Base-by-base conservation (phyloP, 202 grass and related monocot genomes). In the Elaeis oleifera region DNA sequence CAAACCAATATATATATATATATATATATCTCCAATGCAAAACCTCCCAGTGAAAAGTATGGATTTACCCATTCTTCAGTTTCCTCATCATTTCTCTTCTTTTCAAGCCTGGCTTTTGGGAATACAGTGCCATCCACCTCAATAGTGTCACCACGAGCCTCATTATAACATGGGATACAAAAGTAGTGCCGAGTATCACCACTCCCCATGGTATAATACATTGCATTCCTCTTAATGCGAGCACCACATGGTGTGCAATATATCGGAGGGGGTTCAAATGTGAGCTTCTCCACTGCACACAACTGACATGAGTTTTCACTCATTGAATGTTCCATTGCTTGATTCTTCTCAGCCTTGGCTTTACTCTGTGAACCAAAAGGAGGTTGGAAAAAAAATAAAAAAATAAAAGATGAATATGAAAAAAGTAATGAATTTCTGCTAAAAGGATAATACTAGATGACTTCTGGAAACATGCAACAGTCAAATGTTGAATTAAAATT, bases 231-330 rank as follows among this genome's bases (percentile, higher is more conserved):
- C 72, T 99, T 99, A 86, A 99, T 94, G 53, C 88, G 80, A 63
- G 77, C 85, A 76, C 94, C 94, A 78, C 94, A 94, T 53, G 80
- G 78, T 59, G 94, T 86, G 51, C 94, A 99, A 77, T 99, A 99
- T 88, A 99, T 99, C 25, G 88, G 94, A 13, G 88, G 88, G 50
- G 94, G 94, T 69, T 99, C 94, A 68, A 99, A 99, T 59, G 85
- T 87, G 71, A 94, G 88, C 68, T 99, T 99, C 74, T 99, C 94
- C 49, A 99, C 94, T 78, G 74, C 87, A 73, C 94, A 99, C 53
- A 99, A 82, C 69, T 99, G 94, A 69, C 94, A 99, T 68, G 94
- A 94, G 69, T 94, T 99, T 72, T 99, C 94, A 78, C 84, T 99
- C 84, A 94, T 90, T 4, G 80, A 86, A 49, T 77, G 80, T 61